Evolutionary conservation across 2,329 filamentous ascomycete genomes (phyloP).

Genomic region (Hypoxylon sp.): DNA sequence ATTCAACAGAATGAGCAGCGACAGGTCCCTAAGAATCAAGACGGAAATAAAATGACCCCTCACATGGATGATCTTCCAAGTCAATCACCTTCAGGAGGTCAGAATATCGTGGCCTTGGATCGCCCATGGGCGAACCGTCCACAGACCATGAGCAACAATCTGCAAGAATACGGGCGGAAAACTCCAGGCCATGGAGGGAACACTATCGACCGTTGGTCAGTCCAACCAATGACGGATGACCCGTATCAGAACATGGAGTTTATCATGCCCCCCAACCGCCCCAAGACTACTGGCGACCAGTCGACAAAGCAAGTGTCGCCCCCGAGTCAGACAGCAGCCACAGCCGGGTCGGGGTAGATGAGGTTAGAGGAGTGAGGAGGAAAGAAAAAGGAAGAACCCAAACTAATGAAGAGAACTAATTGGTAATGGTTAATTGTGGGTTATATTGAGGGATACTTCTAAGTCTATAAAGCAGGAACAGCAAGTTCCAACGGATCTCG

Average conservation of each 20-base stretch:
- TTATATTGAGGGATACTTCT: constrained; percentile 20
- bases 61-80: background rate
- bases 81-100: constrained; percentile 4
- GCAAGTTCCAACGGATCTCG: constrained; percentile 77
- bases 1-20: constrained; percentile 14
- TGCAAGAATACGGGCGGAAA: constrained; percentile 22
- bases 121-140: constrained; percentile 36
- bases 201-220: constrained; percentile 32
- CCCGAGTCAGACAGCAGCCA: constrained; percentile 39
- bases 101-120: constrained; percentile 9
- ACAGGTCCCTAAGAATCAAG: constrained; percentile 1
- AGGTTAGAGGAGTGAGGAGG: background rate
- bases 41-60: background rate
- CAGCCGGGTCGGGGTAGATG: constrained; percentile 34
- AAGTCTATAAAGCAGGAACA: constrained; percentile 70
- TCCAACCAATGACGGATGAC: constrained; percentile 36
- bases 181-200: background rate
- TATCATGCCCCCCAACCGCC: constrained; percentile 6
- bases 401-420: background rate
- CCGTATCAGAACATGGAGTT: constrained; percentile 41
- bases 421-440: background rate
- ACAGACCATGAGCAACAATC: constrained; percentile 18
- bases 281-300: background rate
- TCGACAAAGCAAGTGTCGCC: background rate
- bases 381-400: background rate